phyloP scores from a whole-genome alignment of 331 rosid genomes.

The Malus hybrid region DNA sequence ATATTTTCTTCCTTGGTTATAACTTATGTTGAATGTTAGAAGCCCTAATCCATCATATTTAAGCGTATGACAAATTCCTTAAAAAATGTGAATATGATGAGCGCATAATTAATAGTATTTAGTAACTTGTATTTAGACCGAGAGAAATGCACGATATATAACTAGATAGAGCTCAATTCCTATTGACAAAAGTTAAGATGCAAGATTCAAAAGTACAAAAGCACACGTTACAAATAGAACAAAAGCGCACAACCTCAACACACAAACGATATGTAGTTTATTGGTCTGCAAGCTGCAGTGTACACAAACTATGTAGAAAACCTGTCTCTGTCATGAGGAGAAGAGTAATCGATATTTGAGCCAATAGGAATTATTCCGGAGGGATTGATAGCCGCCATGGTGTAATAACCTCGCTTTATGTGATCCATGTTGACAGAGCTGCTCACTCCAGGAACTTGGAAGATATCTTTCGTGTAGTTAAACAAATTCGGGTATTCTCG shows the following conservation, averaged over 20 bases:
- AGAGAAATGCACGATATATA: no score
- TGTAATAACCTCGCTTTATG: slow-evolving; percentile 68
- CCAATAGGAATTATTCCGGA: slow-evolving; percentile 73
- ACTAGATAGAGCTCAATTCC: no score
- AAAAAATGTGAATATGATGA: no score
- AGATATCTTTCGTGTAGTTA: slow-evolving; percentile 77
- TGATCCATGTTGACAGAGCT: slow-evolving; percentile 73
- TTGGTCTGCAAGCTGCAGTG: not conserved
- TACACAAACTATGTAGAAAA: slow-evolving; percentile 42
- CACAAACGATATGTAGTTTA: not conserved
- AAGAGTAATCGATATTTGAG: slow-evolving; percentile 53
- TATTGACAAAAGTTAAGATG: no score
- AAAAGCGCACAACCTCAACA: not conserved
- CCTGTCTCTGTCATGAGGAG: slow-evolving; percentile 68
- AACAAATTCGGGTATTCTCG: slow-evolving; percentile 77
- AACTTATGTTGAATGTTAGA: no score
- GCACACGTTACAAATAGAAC: not conserved
- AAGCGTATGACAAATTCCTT: no score
- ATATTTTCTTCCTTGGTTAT: no score
- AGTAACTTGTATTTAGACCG: no score
- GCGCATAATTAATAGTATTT: no score
- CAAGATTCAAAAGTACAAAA: no score
- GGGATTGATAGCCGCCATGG: slow-evolving; percentile 48
- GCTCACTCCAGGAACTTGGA: slow-evolving; percentile 68
- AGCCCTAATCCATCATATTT: no score